Conservation (phyloP, 2,329 filamentous ascomycete species). For the Tolypocladium tundrense region DNA sequence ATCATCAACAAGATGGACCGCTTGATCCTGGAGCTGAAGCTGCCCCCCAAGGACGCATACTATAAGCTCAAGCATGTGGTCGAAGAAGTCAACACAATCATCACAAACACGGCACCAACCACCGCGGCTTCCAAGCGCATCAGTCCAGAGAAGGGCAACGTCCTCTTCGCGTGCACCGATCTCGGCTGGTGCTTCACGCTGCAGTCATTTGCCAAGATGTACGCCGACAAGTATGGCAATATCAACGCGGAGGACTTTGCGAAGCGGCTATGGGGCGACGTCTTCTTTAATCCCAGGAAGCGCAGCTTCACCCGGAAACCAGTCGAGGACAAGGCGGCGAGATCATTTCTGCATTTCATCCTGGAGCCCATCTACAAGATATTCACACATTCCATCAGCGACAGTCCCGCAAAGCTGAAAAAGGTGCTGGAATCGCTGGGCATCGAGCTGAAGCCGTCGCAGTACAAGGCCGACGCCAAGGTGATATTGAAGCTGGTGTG, state of each 20-base stretch:
- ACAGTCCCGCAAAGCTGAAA: constrained; percentile 76
- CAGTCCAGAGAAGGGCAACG: constrained; percentile 94
- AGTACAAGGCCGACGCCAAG: constrained; percentile 83
- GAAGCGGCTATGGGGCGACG: constrained; percentile 83
- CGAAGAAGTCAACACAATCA: constrained; percentile 93
- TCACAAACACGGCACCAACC: constrained; percentile 77
- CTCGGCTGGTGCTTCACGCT: constrained; percentile 98
- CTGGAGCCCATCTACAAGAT: constrained; percentile 97
- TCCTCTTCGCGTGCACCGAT: constrained; percentile 86
- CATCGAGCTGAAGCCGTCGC: constrained; percentile 81
- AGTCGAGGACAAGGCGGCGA: constrained; percentile 66
- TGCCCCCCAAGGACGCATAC: constrained; percentile 91
- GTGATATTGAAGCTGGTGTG: constrained; percentile 83
- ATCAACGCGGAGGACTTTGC: constrained; percentile 79
- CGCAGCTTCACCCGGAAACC: constrained; percentile 86
- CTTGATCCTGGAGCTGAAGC: constrained; percentile 83
- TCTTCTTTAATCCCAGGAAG: constrained; percentile 88
- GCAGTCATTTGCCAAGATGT: constrained; percentile 92
- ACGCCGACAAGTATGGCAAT: constrained; percentile 75
- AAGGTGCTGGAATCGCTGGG: constrained; percentile 68
- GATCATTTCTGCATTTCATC: constrained; percentile 89
- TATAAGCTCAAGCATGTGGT: constrained; percentile 99
- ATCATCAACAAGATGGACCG: constrained; percentile 98
- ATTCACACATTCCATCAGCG: constrained; percentile 88
- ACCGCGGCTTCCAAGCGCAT: constrained; percentile 69